Base-by-base conservation (phyloP, 1,139 yeast species). In the Saccharomycopsis hybrid region DNA sequence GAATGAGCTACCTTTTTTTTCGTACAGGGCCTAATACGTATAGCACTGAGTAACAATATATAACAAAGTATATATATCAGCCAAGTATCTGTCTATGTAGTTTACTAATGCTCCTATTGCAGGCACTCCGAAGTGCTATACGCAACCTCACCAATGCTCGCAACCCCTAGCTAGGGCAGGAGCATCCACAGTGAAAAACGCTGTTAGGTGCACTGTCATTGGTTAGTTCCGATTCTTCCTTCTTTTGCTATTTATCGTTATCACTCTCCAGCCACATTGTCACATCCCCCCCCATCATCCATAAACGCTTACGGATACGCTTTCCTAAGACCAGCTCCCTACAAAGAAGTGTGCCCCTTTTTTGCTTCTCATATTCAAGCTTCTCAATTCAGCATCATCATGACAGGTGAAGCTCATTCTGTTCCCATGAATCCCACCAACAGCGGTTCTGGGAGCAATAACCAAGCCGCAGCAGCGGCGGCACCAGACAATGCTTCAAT, bases 351-450 rank as follows among this genome's bases (percentile, higher is more conserved):
- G 18, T 18, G 18, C 18, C 18, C 18, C 18, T 18, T 18, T 18
- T 18, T 18, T 18, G 18, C 18, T 18, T 18, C 18, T 18, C 18
- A 18, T 18, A 18, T 18, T 18, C 18, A 18, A 18, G 18, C 18
- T 18, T 18, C 18, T 18, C 18, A 18, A 18, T 18, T 18, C 18
- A 18, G 18, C 18, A 18, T 18, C 18, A 18, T 18, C 18, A 45
- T 45, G 48, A n/a, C 43, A 4, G 43, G 37, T 30, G 44, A 41
- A 8, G 35, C 5, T 5, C 36, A 29, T 30, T 38, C 48, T 13
- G 48, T 45, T 11, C 43, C 48, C 5, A 45, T 45, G 48, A 29
- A 38, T 24, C 42, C 24, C 18, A 9, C 30, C 5, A 30, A 9
- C 37, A 45, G 41, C 43, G 18, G 18, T 18, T 18, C 18, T 18